Evolutionary conservation across 2,329 filamentous ascomycete genomes (phyloP), one percentile per base, ranked within the genome.

Genomic region (Venturia asperata): DNA sequence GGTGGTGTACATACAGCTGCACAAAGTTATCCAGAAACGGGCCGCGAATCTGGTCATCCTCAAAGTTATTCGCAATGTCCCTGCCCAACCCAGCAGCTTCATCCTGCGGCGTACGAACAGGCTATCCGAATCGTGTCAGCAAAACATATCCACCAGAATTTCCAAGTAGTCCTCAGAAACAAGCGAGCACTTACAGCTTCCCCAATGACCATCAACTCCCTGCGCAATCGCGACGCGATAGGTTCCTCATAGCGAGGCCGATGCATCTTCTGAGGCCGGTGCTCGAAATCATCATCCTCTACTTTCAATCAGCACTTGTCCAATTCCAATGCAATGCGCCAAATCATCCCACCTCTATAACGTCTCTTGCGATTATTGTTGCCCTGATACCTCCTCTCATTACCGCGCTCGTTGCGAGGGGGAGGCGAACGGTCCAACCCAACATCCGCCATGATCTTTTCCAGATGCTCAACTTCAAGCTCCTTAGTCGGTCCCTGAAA

Each of bases 211-310:
- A 66, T 43, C 56, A 66, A 42, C 24, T 58, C 41, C 10, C 65
- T 45, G 47, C 65, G 62, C 27, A 66, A 34, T n/a, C 55, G 62
- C 45, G 65, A 66, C 19, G 65, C 65, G 30, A 65, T 42, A 10
- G 65, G 65, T 43, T 66, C 65, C 21, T 66, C 65, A 41, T 66
- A 66, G 43, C 65, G 62, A 43, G 42, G 64, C 13, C 61, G 58
- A 5, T 65, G 34, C 24, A 37, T 7, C 21, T n/a, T 41, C 19
- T 43, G 56, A 7, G 39, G 64, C 3, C 34, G 34, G 60, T 41
- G 11, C 19, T 61, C 65, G 37, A 52, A 39, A 47, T 66, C 65
- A 21, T 66, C 64, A 61, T 65, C 65, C 41, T 66, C 64, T 66
- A 27, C 13, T 61, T 9, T 37, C 60, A 24, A 45, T 61, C 27